A percentile compares a stretch with the other conserved stretches of the same genome.
These are phyloP conservation scores for Xylariaceae sp. DNA, from an alignment of 2,329 filamentous ascomycete species.

Conservation along the genomic window DNA sequence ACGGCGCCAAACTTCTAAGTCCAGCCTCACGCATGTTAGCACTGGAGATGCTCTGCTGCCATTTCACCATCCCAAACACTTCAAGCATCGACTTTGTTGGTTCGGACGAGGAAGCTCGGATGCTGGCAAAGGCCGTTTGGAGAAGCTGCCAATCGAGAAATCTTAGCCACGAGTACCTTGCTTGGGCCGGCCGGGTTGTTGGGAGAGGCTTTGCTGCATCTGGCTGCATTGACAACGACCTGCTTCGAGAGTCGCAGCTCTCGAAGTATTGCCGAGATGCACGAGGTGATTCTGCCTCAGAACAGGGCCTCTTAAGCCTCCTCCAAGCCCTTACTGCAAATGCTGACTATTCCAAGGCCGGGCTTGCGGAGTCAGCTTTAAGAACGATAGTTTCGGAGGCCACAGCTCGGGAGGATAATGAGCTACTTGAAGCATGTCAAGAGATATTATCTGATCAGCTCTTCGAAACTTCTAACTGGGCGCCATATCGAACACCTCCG, in stretches of 20 bases:
- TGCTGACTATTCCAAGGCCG: conserved; percentile 60
- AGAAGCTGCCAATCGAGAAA: conserved; percentile 72
- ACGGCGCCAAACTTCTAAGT: conserved; percentile 69
- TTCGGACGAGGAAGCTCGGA: conserved; percentile 66
- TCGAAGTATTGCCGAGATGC: conserved; percentile 55
- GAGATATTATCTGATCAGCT: conserved; percentile 59
- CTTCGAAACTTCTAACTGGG: conserved; percentile 62
- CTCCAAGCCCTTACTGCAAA: conserved; percentile 67
- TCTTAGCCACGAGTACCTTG: conserved; percentile 71
- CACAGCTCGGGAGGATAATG: conserved; percentile 51
- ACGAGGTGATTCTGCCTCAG: conserved; percentile 61
- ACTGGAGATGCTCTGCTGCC: conserved; percentile 73
- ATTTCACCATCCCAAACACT: conserved; percentile 69
- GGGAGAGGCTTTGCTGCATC: conserved; percentile 83
- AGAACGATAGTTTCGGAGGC: conserved; percentile 63
- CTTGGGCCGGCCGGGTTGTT: conserved; percentile 85
- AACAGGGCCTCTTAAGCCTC: conserved; percentile 65
- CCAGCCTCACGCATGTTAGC: conserved; percentile 71
- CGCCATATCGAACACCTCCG: conserved; percentile 58
- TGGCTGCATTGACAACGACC: conserved; percentile 67
- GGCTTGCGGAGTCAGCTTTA: conserved; percentile 66
- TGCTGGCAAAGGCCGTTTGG: conserved; percentile 73
- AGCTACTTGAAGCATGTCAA: conserved; percentile 57
- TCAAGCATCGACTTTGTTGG: conserved; percentile 71
- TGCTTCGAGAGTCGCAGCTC: conserved; percentile 65